Evolutionary conservation across 805 yeast species (phyloP), one percentile per base, ranked within the genome.

Genomic region (Suhomyces sp.): DNA sequence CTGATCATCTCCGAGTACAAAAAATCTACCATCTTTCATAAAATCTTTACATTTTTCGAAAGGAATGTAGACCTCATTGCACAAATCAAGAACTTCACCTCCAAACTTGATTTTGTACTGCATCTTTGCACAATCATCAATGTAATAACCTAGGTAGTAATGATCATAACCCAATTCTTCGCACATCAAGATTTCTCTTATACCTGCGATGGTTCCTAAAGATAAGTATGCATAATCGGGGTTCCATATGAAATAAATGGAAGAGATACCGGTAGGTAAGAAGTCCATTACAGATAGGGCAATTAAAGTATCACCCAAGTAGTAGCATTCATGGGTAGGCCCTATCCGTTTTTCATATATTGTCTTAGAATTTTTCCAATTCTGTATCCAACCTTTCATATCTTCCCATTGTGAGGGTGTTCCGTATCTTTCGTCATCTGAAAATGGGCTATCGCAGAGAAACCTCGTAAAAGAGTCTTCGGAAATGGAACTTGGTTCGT

Each of bases 171-270:
- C 63, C 24, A 77, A 59, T 26, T 72, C 55, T 18, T 68, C 45
- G 4, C 79, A 63, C 54, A 85, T 51, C 2, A 75, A 67, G 24
- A 86, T 60, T 50, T 88, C 97, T 25, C 84, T 60, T 18, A 88
- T 50, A 0, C 86, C 91, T 41, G 88, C 79, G 2, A 88, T 54
- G 17, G 86, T 86, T 0, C 97, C 97, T 19, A 88, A 56, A 0
- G 86, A 81, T 46, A 80, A 61, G 33, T 76, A 69, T 4, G 81
- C 79, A 51, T 70, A 82, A 35, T 79, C 90, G 0, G 95, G 93
- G 52, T 88, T 90, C 85, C 93, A 87, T 9, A 88, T 77, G 53
- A 90, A 84, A 54, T 90, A 88, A 1, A 90, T 90, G 0, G 95
- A 80, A 0, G 96, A 87, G 0, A 90, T 56, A 0, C 86, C 83